These are phyloP conservation scores for Immersiporthe knoxdaviesiana DNA, from an alignment of 2,329 filamentous ascomycete species.

Conservation along the genomic window DNA sequence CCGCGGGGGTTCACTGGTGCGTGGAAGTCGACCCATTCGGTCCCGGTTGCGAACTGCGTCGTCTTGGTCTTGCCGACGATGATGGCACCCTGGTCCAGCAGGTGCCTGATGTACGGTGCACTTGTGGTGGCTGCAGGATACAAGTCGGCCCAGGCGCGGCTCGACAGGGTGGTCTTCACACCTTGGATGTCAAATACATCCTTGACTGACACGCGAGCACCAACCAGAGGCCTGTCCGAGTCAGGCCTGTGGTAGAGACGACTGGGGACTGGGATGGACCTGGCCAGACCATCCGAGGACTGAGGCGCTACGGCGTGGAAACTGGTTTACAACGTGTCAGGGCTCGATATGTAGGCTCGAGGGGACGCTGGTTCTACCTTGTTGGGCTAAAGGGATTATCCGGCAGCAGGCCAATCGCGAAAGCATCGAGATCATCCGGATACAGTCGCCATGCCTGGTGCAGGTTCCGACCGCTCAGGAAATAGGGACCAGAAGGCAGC, in stretches of 20 bases:
- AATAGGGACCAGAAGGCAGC: conserved; percentile 46
- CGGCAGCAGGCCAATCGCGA: conserved; percentile 43
- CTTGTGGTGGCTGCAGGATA: conserved; percentile 51
- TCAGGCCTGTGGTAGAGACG: conserved; percentile 21
- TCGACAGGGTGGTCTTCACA: conserved; percentile 59
- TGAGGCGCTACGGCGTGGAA: conserved; percentile 39
- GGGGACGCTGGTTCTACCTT: conserved; percentile 12
- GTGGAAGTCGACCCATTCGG: conserved; percentile 34
- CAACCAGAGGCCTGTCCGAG: conserved; percentile 40
- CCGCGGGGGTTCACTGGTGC: conserved; percentile 38
- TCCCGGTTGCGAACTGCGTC: conserved; percentile 43
- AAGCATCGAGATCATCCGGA: conserved; percentile 43
- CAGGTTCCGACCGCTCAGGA: conserved; percentile 45
- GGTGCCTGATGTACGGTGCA: conserved; percentile 53
- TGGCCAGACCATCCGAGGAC: conserved; percentile 34
- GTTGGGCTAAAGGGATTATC: conserved; percentile 35
- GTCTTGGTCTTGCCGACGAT: conserved; percentile 58
- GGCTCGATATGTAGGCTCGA: background rate
- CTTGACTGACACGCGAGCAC: conserved; percentile 42
- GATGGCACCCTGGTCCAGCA: conserved; percentile 64
- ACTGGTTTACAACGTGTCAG: conserved; percentile 32
- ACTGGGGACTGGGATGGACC: conserved; percentile 30
- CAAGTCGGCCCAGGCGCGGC: conserved; percentile 59
- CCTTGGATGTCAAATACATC: conserved; percentile 48
- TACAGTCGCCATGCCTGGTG: conserved; percentile 48